Evolutionary conservation across 2,329 filamentous ascomycete species (phyloP).

Genomic region (Trichoderma koningiopsis): DNA sequence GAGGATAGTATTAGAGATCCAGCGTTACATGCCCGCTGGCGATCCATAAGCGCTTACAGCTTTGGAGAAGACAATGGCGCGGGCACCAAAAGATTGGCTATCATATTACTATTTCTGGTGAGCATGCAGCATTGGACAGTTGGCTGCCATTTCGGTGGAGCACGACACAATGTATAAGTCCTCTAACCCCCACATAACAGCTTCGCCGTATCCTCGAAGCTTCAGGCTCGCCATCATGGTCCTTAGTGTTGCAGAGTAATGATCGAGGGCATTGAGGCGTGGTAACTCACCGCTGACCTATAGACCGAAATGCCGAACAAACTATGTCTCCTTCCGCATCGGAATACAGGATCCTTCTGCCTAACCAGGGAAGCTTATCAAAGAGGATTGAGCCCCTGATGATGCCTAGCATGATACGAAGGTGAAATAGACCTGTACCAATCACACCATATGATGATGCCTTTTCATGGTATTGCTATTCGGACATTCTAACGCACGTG

Average conservation of each 20-base stretch:
- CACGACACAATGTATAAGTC: background rate
- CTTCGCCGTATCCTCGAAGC: background rate
- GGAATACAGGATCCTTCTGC: background rate
- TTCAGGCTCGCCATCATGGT: background rate
- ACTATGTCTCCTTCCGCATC: background rate
- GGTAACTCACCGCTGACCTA: background rate
- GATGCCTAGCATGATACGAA: background rate
- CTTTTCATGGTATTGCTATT: background rate
- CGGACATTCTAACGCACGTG: background rate
- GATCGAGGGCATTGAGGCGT: background rate
- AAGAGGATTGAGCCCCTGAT: background rate
- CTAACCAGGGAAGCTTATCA: background rate
- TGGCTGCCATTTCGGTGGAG: background rate
- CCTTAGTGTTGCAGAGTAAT: background rate
- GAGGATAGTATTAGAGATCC: background rate
- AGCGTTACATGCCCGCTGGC: background rate
- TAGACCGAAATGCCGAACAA: background rate
- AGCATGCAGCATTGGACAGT: background rate
- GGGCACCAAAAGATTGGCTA: background rate
- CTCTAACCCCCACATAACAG: background rate
- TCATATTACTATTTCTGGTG: background rate
- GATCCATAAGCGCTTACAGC: background rate
- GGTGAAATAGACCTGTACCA: background rate
- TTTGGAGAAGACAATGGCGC: background rate
- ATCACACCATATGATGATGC: background rate